Evolutionary conservation across 2,329 filamentous ascomycete species (phyloP).

Genomic region (Pseudogymnoascus sp.): DNA sequence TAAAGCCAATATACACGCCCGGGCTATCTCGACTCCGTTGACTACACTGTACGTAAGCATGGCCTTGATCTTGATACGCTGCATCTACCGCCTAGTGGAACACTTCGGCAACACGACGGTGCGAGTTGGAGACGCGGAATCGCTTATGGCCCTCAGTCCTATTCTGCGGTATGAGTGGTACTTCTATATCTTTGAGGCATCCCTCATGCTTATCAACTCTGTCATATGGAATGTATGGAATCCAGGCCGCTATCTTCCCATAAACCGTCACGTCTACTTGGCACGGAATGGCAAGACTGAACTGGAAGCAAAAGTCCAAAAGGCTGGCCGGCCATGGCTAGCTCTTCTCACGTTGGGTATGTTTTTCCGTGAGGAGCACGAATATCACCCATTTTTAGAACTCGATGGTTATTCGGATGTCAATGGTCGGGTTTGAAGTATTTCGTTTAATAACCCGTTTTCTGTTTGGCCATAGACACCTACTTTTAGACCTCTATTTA

Average conservation of each 20-base stretch:
- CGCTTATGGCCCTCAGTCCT: constrained; percentile 31
- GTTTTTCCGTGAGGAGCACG: constrained; percentile 12
- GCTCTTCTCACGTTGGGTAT: constrained; percentile 13
- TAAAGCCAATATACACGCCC: constrained; percentile 13
- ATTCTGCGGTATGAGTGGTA: constrained; percentile 46
- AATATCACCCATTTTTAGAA: not conserved
- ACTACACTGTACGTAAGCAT: constrained; percentile 42
- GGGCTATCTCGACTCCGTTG: constrained; percentile 31
- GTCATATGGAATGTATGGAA: constrained; percentile 41
- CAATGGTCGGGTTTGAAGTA: not conserved
- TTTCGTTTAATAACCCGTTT: not conserved
- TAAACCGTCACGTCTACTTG: constrained; percentile 38
- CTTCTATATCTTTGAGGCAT: constrained; percentile 48
- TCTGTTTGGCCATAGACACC: not conserved
- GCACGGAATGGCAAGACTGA: constrained; percentile 39
- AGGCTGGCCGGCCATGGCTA: constrained; percentile 32
- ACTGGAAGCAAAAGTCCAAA: constrained; percentile 38
- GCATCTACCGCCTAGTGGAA: constrained; percentile 47
- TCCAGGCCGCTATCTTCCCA: constrained; percentile 41
- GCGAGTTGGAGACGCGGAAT: constrained; percentile 32
- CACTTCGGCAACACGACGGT: constrained; percentile 41
- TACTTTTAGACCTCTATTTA: not conserved
- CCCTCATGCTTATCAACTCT: constrained; percentile 42
- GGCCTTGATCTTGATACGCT: constrained; percentile 40
- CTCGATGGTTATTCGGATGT: not conserved